These are phyloP conservation scores for Pythium vanterpoolii DNA, from an alignment of 352 stramenopile genomes.

Conservation along the genomic window DNA sequence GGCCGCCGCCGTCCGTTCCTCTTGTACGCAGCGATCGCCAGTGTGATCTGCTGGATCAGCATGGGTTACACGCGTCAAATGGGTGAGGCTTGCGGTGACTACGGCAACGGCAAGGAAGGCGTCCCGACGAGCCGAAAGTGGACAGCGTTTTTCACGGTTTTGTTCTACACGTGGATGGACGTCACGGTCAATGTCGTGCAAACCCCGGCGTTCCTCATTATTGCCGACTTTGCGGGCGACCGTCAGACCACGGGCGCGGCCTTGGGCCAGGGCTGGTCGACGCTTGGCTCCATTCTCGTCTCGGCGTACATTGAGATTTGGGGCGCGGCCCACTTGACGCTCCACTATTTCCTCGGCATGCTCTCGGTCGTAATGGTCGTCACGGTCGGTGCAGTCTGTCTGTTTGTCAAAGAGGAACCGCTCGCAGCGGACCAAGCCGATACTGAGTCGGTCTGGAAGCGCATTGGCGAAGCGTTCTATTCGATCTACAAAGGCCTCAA, in stretches of 20 bases:
- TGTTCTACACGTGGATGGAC: conserved; percentile 66
- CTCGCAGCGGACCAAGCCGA: conserved; percentile 15
- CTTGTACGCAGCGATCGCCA: conserved; percentile 28
- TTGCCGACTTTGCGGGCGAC: conserved; percentile 52
- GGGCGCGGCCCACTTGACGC: conserved; percentile 38
- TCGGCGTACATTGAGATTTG: conserved; percentile 48
- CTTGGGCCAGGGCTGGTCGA: conserved; percentile 49
- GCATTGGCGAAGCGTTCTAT: neutral
- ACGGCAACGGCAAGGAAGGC: conserved; percentile 27
- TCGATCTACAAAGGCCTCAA: conserved; percentile 21
- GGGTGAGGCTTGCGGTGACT: conserved; percentile 42
- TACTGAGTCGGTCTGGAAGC: neutral
- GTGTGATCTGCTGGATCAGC: conserved; percentile 41
- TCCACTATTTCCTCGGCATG: conserved; percentile 55
- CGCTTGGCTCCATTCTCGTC: conserved; percentile 42
- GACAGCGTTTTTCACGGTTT: conserved; percentile 42
- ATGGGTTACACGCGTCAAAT: conserved; percentile 54
- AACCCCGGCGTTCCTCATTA: conserved; percentile 36
- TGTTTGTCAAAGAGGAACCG: conserved; percentile 38
- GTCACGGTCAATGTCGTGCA: conserved; percentile 49
- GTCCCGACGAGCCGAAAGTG: conserved; percentile 36
- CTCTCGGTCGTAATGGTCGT: conserved; percentile 33
- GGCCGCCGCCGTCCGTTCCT: conserved; percentile 41
- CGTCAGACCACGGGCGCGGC: conserved; percentile 48
- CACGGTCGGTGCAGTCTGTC: conserved; percentile 10